phyloP scores from a whole-genome alignment of 805 yeast species.

The Metahyphopichia silvanorum region DNA sequence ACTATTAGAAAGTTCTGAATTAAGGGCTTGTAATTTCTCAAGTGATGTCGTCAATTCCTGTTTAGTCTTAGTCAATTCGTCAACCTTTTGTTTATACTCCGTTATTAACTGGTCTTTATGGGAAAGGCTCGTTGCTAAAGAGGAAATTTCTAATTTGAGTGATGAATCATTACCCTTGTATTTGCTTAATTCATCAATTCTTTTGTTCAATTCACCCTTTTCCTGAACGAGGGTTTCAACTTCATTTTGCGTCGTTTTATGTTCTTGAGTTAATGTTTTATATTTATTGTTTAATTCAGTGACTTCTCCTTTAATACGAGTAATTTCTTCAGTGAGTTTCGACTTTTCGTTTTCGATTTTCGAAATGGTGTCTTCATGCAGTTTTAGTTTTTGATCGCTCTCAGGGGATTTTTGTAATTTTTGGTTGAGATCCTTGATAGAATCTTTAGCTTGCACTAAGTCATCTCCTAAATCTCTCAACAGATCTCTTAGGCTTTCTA shows the following conservation, averaged over 20 bases:
- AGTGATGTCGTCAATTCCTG: slow-evolving; percentile 35
- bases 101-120: slow-evolving; percentile 42
- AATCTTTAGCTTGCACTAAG: slow-evolving; percentile 65
- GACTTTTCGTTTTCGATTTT: slow-evolving; percentile 13
- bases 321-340: slow-evolving; percentile 10
- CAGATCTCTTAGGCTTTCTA: slow-evolving; percentile 73
- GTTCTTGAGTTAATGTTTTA: slow-evolving; percentile 14
- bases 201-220: slow-evolving; percentile 33
- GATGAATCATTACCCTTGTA: slow-evolving; percentile 39
- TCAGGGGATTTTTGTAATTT: background rate
- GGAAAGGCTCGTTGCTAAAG: slow-evolving; percentile 40
- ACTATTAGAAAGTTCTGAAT: slow-evolving; percentile 35
- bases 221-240: slow-evolving; percentile 25
- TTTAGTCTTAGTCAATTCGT: slow-evolving; percentile 36
- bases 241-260: slow-evolving; percentile 17
- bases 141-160: slow-evolving; percentile 46
- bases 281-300: slow-evolving; percentile 16
- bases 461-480: slow-evolving; percentile 75
- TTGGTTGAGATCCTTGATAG: slow-evolving; percentile 37
- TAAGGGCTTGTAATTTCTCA: slow-evolving; percentile 38
- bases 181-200: slow-evolving; percentile 25
- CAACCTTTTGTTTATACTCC: slow-evolving; percentile 34
- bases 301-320: slow-evolving; percentile 14
- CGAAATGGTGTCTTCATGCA: slow-evolving; percentile 4
- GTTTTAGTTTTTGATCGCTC: slow-evolving; percentile 1